phyloP scores from a whole-genome alignment of 2,329 filamentous ascomycete genomes.

The Botryosphaeria agaves region DNA sequence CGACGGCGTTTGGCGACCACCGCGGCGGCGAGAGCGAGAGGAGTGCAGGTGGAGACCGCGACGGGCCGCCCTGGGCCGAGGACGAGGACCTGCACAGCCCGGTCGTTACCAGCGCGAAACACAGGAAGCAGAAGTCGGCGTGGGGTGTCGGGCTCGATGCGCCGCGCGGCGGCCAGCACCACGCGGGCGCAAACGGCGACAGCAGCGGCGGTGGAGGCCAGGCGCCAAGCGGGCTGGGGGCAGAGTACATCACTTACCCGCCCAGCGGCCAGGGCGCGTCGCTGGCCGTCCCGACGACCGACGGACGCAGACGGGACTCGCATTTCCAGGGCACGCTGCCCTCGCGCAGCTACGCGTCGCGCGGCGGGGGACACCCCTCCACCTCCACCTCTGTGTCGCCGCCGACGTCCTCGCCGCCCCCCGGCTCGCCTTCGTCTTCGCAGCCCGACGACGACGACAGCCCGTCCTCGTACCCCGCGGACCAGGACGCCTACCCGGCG shows the following conservation, averaged over 20 bases:
- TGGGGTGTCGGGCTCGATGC: not conserved
- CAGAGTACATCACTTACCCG: slow-evolving; percentile 32
- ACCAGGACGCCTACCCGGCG: not conserved
- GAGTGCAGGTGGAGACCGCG: slow-evolving; percentile 4
- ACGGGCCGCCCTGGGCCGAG: slow-evolving; percentile 80
- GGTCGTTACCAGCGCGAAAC: slow-evolving; percentile 63
- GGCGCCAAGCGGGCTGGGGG: not conserved
- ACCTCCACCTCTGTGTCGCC: slow-evolving; percentile 20
- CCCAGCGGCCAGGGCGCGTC: slow-evolving; percentile 51
- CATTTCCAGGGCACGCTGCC: slow-evolving; percentile 33
- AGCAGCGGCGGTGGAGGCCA: slow-evolving; percentile 24
- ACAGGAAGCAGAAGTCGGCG: slow-evolving; percentile 60
- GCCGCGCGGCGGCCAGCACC: slow-evolving; percentile 12
- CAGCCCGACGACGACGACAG: not conserved
- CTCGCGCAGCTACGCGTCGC: too few relatives aligned
- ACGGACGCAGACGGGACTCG: slow-evolving; percentile 34
- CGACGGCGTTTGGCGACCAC: slow-evolving; percentile 17
- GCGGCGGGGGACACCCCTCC: too few relatives aligned
- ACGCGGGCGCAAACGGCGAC: slow-evolving; percentile 48
- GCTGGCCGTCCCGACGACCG: slow-evolving; percentile 37
- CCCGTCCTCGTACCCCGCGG: slow-evolving; percentile 1
- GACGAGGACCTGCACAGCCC: slow-evolving; percentile 90
- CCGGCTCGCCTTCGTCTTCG: slow-evolving; percentile 1
- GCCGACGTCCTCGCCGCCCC: slow-evolving; percentile 4
- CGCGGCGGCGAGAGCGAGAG: slow-evolving; percentile 7